Conservation (phyloP, 768 basidiomycete genomes). For the Tricholoma furcatifolium region DNA sequence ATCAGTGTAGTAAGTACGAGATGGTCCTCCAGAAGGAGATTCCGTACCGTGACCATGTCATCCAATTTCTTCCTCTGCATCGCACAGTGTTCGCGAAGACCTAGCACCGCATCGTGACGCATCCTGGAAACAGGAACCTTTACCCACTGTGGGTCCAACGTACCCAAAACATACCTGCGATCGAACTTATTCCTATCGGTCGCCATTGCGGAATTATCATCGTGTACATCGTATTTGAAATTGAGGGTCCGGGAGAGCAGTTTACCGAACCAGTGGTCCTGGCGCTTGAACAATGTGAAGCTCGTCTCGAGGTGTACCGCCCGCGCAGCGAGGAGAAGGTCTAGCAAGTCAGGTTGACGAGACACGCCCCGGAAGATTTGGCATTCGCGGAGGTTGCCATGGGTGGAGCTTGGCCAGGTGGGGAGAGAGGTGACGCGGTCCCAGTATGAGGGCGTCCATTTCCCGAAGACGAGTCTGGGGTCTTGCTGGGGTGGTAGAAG, state of each 20-base stretch:
- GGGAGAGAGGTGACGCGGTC: not conserved
- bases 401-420: not conserved
- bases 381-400: not conserved
- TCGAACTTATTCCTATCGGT: constrained; percentile 2
- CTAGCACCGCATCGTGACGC: constrained; percentile 2
- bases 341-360: not conserved
- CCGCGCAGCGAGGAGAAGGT: constrained; percentile 4
- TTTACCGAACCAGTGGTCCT: constrained; percentile 8
- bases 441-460: not conserved
- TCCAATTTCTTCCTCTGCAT: not conserved
- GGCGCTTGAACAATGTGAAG: constrained; percentile 2
- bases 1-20: too few relatives aligned
- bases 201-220: not conserved
- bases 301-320: not conserved
- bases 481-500: not conserved
- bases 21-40: not conserved
- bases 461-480: not conserved
- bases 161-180: not conserved
- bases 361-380: not conserved
- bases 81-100: not conserved
- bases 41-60: not conserved
- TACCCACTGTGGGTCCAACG: not conserved
- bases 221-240: not conserved
- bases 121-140: not conserved
- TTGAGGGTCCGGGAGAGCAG: constrained; percentile 4